Conservation (phyloP, 345 rosid genomes). For the Eutrema yunnanense region DNA sequence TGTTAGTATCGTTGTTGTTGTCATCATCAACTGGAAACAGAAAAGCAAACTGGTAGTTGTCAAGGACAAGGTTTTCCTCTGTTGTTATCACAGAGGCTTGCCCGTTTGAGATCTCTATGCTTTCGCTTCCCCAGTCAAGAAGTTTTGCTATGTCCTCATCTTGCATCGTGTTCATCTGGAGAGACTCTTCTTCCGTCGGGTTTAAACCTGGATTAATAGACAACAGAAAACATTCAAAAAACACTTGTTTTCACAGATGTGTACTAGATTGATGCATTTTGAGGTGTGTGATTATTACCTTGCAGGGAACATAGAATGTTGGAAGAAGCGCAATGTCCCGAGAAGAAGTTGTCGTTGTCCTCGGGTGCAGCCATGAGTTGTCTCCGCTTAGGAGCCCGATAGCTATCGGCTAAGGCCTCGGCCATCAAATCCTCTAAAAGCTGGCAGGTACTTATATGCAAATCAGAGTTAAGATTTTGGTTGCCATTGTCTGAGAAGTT, state of each 20-base stretch:
- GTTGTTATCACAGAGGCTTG: conserved; percentile 37
- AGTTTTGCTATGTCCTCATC: conserved; percentile 40
- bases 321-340: background rate
- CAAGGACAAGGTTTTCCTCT: conserved; percentile 41
- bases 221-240: background rate
- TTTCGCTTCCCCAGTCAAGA: conserved; percentile 21
- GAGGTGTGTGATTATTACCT: conserved; percentile 7
- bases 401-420: conserved; percentile 9
- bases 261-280: background rate
- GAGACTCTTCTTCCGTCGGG: conserved; percentile 28
- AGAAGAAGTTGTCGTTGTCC: background rate
- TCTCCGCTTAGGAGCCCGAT: conserved; percentile 9
- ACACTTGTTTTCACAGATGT: background rate
- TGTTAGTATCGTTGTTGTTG: conserved; percentile 12
- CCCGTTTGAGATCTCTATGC: conserved; percentile 40
- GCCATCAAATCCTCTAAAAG: conserved; percentile 47
- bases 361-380: background rate
- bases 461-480: background rate
- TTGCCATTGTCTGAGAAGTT: background rate
- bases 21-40: conserved; percentile 30
- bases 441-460: conserved; percentile 18
- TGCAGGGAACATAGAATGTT: background rate
- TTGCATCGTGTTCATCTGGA: conserved; percentile 19
- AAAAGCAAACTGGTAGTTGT: conserved; percentile 45
- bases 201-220: conserved; percentile 17